Evolutionary conservation across 1,139 yeast species (phyloP), one percentile per base, ranked within the genome.

Genomic region (Debaryomycetaceae sp.): DNA sequence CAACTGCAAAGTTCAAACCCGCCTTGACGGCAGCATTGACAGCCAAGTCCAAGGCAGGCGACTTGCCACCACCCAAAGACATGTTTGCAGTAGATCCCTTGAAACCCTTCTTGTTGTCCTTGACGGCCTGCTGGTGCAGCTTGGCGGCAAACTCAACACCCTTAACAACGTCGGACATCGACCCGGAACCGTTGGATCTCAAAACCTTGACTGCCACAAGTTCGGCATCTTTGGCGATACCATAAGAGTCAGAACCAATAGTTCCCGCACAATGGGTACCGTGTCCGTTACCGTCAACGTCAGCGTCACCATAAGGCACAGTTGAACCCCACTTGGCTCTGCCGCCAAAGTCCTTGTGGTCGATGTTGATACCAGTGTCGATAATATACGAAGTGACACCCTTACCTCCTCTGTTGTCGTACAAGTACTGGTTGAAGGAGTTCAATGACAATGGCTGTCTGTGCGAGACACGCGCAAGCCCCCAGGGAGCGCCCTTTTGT

Each of bases 311-410:
- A 28, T 61, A 52, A 34, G 96, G 96, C 44, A 91, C 71, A 28
- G 97, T 88, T 48, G 80, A 75, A 49, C 97, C 97, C 96, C 97
- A 89, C 29, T 49, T 53, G 41, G 97, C 98, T 61, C 98, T 83
- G 40, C 95, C 95, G 35, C 71, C 89, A 51, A 89, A 88, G 51
- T 88, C 95, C 34, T 65, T 73, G 60, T 88, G 96, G 38, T 73
- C 67, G 34, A 82, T 68, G 51, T 83, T 82, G 57, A 89, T 73
- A 65, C 97, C 97, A 28, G 97, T 89, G 63, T 89, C 97, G 49
- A 89, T 81, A 38, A 89, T 83, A 49, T 78, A 81, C n/a, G 95
- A 78, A 27, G 94, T 86, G 37, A 89, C 96, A 53, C 95, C 97
- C 49, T 78, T 75, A 47, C 97, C 97, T 38, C 85, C 96, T 34